Percentiles rank a stretch among this genome's conserved stretches.
Conservation (phyloP, 139 green algal genomes). For the Haematococcus lacustris region DNA sequence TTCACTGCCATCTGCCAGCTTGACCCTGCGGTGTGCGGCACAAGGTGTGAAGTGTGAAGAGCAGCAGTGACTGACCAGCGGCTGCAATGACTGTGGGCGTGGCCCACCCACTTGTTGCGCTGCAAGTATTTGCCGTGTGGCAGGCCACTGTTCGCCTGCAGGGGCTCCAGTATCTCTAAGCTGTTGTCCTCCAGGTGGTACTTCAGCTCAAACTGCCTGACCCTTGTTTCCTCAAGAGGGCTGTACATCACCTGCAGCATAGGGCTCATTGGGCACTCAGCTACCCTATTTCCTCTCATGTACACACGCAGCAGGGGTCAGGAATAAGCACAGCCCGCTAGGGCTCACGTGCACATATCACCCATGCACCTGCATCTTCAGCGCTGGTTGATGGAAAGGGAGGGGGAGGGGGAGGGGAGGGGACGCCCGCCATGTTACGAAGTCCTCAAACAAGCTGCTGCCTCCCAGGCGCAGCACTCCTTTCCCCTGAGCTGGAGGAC, state of each 20-base stretch:
- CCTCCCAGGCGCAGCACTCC: no score
- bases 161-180: slow-evolving; percentile 66
- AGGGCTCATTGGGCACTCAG: slow-evolving; percentile 13
- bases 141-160: slow-evolving; percentile 64
- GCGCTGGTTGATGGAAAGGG: no score
- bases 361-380: no score
- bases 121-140: slow-evolving; percentile 64
- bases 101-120: slow-evolving; percentile 34
- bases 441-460: no score
- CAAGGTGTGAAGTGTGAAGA: not conserved
- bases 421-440: no score
- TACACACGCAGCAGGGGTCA: not conserved
- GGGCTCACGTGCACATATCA: no score
- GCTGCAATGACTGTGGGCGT: not conserved
- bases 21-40: slow-evolving; percentile 14
- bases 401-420: no score
- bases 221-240: slow-evolving; percentile 18
- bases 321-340: no score
- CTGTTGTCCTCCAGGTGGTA: slow-evolving; percentile 75
- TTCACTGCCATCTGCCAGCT: slow-evolving; percentile 14
- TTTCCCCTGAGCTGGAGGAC: no score
- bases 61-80: not conserved
- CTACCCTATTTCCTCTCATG: not conserved
- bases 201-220: slow-evolving; percentile 24
- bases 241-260: slow-evolving; percentile 24